Percentiles rank a stretch among this genome's conserved stretches.
These are phyloP conservation scores for Pichia kudriavzevii DNA, from an alignment of 1,139 yeast species.

Conservation along the genomic window DNA sequence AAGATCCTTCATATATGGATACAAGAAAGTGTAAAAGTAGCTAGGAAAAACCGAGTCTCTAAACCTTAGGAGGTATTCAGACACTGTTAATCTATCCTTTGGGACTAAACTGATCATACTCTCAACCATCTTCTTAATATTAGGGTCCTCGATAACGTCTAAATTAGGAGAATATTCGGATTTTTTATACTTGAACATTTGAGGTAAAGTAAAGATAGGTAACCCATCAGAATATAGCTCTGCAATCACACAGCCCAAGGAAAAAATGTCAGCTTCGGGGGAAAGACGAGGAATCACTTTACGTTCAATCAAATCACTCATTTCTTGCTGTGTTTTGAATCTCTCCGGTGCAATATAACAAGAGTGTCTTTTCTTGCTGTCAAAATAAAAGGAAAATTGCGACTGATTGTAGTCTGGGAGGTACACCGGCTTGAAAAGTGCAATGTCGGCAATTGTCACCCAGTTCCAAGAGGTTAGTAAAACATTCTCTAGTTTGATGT, in stretches of 20 bases:
- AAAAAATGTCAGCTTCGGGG: constrained; percentile 77
- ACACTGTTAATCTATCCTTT: constrained; percentile 46
- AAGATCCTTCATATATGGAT: constrained; percentile 52
- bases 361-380: constrained; percentile 75
- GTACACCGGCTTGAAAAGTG: constrained; percentile 74
- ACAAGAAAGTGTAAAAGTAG: constrained; percentile 62
- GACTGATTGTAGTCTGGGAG: constrained; percentile 93
- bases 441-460: constrained; percentile 76
- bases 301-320: constrained; percentile 26
- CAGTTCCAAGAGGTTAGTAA: constrained; percentile 87
- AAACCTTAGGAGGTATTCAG: constrained; percentile 44
- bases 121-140: constrained; percentile 46
- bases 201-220: constrained; percentile 79
- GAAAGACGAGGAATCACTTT: constrained; percentile 43
- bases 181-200: constrained; percentile 72
- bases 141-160: constrained; percentile 42
- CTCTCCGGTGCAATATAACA: constrained; percentile 96
- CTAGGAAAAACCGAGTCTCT: constrained; percentile 55
- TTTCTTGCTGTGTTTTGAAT: constrained; percentile 39
- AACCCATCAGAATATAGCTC: constrained; percentile 84
- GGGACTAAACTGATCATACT: constrained; percentile 66
- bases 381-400: constrained; percentile 88
- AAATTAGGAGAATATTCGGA: constrained; percentile 60
- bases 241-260: constrained; percentile 86
- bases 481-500: constrained; percentile 82